Evolutionary conservation across 2,329 filamentous ascomycete species (phyloP), one percentile per base, ranked within the genome.

Genomic region (Aspergillus thermomutatus): DNA sequence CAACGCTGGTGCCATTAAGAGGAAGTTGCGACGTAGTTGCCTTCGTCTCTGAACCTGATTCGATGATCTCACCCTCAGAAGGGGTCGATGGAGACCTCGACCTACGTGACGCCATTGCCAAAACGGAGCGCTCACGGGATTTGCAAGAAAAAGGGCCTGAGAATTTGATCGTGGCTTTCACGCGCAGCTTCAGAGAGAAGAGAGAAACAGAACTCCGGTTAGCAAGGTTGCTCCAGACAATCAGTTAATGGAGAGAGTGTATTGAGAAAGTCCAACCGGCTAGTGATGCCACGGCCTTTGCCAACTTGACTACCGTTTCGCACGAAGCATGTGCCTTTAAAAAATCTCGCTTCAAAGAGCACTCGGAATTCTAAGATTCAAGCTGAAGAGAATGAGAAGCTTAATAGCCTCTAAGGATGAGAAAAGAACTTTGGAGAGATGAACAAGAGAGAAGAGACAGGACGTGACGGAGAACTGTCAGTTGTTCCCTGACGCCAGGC

Each of bases 11-110:
- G 88, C 86, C 83, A 84, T 87, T 85, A 83, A 84, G 79, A 77
- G 83, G 83, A 82, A 83, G 81, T 83, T 87, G 85, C 87, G 88
- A 81, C 77, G 77, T 88, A 90, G 89, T 90, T 94, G 91, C 90
- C 91, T 94, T 94, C 76, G 71, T 75, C 79, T 85, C 83, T 82
- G 81, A 83, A 77, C 83, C 82, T 78, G 84, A 84, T 78, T 92
- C 90, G 75, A 88, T 79, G 76, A 93, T 91, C 81, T 95, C 91
- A 79, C 91, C 91, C 78, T 95, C 90, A 77, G 91, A 90, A 71
- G 89, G 90, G 78, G 87, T 91, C 67, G 82, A 80, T 61, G 72
- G 74, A 64, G 80, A 80, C 66, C 77, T 73, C 69, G 73, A 75
- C 68, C 72, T 71, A 75, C 77, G 72, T 61, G 79, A 79, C 65